Conservation (phyloP, 2,329 filamentous ascomycete species). For the Fusarium euwallaceae region DNA sequence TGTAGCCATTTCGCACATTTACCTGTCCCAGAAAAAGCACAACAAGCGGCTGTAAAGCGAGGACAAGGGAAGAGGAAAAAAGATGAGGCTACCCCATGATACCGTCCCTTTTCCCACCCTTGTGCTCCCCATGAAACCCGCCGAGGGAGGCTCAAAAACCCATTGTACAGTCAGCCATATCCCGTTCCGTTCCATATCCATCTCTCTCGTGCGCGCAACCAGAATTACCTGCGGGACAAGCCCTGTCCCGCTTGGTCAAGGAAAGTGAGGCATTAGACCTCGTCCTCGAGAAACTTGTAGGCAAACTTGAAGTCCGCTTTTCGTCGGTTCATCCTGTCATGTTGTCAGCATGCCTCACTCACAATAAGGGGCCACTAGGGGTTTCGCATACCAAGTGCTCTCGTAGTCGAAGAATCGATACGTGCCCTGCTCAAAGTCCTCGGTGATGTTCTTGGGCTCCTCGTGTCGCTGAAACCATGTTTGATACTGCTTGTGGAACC, state of each 20-base stretch:
- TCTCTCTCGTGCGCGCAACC: slow-evolving; percentile 19
- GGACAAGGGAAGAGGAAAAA: slow-evolving; percentile 14
- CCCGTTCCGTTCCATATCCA: slow-evolving; percentile 31
- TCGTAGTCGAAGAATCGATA: slow-evolving; percentile 99
- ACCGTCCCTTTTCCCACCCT: slow-evolving; percentile 16
- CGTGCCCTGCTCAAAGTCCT: slow-evolving; percentile 98
- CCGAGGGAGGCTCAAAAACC: slow-evolving; percentile 28
- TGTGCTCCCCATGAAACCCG: slow-evolving; percentile 25
- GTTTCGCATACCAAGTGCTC: slow-evolving; percentile 87
- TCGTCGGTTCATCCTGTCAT: slow-evolving; percentile 91
- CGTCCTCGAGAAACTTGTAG: slow-evolving; percentile 97
- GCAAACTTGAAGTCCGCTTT: slow-evolving; percentile 99
- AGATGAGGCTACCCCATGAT: slow-evolving; percentile 23
- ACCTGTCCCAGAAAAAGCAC: slow-evolving; percentile 29
- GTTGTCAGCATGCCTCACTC: slow-evolving; percentile 31
- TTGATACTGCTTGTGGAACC: slow-evolving; percentile 99
- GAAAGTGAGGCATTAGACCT: slow-evolving; percentile 66
- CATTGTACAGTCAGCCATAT: slow-evolving; percentile 34
- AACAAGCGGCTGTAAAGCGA: slow-evolving; percentile 26
- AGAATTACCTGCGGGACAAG: slow-evolving; percentile 6
- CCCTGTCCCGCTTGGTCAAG: background rate
- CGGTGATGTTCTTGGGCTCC: slow-evolving; percentile 97
- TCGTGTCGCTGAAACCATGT: slow-evolving; percentile 99
- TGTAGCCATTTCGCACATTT: slow-evolving; percentile 31
- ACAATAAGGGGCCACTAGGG: too few relatives aligned